Base-by-base conservation (phyloP, 805 yeast genomes). In the Citeromyces nyonsensis region DNA sequence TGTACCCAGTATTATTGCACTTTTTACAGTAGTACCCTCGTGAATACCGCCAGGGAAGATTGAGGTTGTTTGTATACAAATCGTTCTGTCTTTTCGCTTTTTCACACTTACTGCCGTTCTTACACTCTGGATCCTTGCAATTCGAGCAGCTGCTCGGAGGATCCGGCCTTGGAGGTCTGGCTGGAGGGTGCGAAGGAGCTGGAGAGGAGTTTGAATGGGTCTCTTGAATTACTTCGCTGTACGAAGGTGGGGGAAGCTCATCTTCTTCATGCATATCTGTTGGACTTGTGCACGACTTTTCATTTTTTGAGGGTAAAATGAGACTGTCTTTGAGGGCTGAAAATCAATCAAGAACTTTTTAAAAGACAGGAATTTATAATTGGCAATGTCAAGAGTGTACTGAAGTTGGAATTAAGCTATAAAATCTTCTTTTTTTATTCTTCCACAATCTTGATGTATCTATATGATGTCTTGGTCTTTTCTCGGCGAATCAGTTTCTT, bases 1-100 rank as follows among this genome's bases (percentile, higher is more conserved):
- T 63, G 45, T 59, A 61, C 2, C 94, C 94, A 0, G 86, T 77
- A 46, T 83, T 83, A 35, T 63, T 57, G 54, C 95, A 83, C 44
- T 75, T 77, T 6, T 56, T 51, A 45, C 95, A 83, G 35, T 56
- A 54, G 45, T 57, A 76, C 3, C 71, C 63, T 2, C 40, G 49
- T 0, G 94, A 93, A 42, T 79, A 83, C 31, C 50, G 49, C 70
- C 81, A 78, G 1, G 86, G 81, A 5, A 74, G 55, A 2, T 48
- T 39, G 2, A 61, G 58, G 37, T 66, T 65, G 26, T 70, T 64
- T 32, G 66, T 66, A 42, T 63, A 62, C 4, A 60, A 54, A 36
- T 57, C 52, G 20, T 38, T 41, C 2, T 42, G 37, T 22, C 33
- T 40, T 18, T 35, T 18, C 6, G 7, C 7, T 18, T 5, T 18